Conservation (phyloP, 352 stramenopile species). For the Bremia lactucae region DNA sequence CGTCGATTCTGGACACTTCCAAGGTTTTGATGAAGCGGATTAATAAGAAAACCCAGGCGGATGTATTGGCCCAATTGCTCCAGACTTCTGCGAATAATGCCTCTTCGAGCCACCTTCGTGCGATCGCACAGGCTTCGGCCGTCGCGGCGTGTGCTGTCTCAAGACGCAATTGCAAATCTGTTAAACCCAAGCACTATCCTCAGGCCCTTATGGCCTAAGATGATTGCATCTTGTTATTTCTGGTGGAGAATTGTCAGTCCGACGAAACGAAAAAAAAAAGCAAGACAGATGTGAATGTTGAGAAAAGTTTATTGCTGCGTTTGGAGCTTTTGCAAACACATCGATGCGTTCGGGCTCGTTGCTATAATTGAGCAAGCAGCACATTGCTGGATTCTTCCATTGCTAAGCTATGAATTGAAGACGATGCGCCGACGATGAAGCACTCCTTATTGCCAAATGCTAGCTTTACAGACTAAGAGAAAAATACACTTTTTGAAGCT, state of each 20-base stretch:
- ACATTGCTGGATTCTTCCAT: too few species aligned
- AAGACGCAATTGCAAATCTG: constrained; percentile 15
- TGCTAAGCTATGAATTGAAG: too few species aligned
- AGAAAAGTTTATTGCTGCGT: too few species aligned
- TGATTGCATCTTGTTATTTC: constrained; percentile 1
- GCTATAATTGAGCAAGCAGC: too few species aligned
- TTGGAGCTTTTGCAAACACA: too few species aligned
- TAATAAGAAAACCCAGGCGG: constrained; percentile 37
- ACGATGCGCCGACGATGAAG: too few species aligned
- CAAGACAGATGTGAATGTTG: too few species aligned
- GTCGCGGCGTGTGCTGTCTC: constrained; percentile 22
- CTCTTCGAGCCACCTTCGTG: constrained; percentile 20
- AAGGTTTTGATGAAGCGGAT: constrained; percentile 25
- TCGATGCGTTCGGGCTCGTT: too few species aligned
- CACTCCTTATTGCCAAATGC: too few species aligned
- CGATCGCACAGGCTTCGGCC: constrained; percentile 25
- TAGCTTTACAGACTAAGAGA: too few species aligned
- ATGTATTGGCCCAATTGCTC: constrained; percentile 33
- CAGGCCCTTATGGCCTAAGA: constrained; percentile 16
- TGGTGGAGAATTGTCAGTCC: constrained; percentile 8
- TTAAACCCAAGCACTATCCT: constrained; percentile 12
- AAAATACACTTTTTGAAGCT: too few species aligned
- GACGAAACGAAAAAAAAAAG: constrained; percentile 27
- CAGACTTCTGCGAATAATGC: constrained; percentile 27
- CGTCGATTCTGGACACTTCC: constrained; percentile 18